A percentile compares a stretch with the other conserved stretches of the same genome.
These are phyloP conservation scores for Tetrapisispora taiwanensis DNA, from an alignment of 805 yeast species.

Conservation along the genomic window DNA sequence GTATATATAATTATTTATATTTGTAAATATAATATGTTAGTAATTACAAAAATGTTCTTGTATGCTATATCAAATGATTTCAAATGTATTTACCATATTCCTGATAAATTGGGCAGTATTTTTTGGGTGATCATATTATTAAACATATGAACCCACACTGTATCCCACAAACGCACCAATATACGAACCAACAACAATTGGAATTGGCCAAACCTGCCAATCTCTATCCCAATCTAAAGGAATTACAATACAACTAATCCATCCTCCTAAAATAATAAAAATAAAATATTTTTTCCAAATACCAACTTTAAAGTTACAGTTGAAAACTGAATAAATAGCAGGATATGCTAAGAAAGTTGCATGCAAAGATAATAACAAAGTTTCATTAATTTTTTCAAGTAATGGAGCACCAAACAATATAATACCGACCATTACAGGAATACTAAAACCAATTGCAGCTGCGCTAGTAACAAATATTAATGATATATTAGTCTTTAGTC, in stretches of 20 bases:
- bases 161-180: constrained; percentile 62
- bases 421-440: constrained; percentile 28
- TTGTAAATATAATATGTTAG: too few relatives aligned
- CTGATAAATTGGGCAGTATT: background rate
- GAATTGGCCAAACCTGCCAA: constrained; percentile 95
- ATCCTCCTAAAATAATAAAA: constrained; percentile 49
- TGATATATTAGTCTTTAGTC: constrained; percentile 22
- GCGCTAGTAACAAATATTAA: constrained; percentile 19
- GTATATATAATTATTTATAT: too few relatives aligned
- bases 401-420: constrained; percentile 79
- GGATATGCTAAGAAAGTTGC: constrained; percentile 48
- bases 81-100: background rate
- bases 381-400: constrained; percentile 40
- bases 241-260: constrained; percentile 90
- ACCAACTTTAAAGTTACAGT: constrained; percentile 42
- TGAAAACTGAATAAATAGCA: constrained; percentile 53
- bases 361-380: constrained; percentile 53
- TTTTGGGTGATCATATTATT: background rate
- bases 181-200: constrained; percentile 70
- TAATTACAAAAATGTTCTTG: too few relatives aligned
- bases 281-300: constrained; percentile 29
- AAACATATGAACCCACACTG: constrained; percentile 29
- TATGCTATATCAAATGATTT: background rate
- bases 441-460: constrained; percentile 16
- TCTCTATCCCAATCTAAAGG: constrained; percentile 97